These are phyloP conservation scores for Penicillium chermesinum DNA, from an alignment of 495 filamentous ascomycete genomes.

Conservation along the genomic window DNA sequence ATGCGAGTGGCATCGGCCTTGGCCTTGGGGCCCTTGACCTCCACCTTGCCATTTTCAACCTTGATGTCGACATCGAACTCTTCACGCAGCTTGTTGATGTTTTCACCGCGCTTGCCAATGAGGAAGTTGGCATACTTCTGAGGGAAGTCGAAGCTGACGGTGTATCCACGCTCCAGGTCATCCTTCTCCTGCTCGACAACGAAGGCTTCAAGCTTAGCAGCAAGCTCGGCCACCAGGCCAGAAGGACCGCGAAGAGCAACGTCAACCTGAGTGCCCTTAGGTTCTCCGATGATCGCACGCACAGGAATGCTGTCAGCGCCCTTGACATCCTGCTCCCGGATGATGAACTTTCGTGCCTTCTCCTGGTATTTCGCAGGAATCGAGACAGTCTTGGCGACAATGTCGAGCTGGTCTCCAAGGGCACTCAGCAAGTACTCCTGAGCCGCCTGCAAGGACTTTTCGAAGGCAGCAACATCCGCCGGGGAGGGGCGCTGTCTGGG, in stretches of 20 bases:
- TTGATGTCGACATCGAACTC: constrained; percentile 98
- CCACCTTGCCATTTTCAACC: constrained; percentile 66
- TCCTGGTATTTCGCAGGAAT: constrained; percentile 76
- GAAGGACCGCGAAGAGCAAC: constrained; percentile 74
- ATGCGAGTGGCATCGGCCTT: constrained; percentile 79
- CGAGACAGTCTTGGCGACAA: constrained; percentile 59
- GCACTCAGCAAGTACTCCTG: constrained; percentile 62
- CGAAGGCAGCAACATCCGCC: constrained; percentile 58
- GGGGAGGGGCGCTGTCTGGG: constrained; percentile 57
- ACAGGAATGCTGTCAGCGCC: constrained; percentile 64
- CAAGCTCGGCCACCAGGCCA: constrained; percentile 62
- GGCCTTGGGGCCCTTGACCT: constrained; percentile 65
- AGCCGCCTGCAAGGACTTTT: constrained; percentile 66
- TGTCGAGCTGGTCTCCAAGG: constrained; percentile 65
- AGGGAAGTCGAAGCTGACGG: constrained; percentile 81
- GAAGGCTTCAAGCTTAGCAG: constrained; percentile 65
- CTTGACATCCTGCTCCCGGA: constrained; percentile 65
- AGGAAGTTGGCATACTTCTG: constrained; percentile 90
- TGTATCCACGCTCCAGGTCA: constrained; percentile 83
- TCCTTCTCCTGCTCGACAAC: constrained; percentile 79
- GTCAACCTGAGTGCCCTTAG: constrained; percentile 38
- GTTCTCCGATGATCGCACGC: constrained; percentile 54
- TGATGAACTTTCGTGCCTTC: constrained; percentile 72
- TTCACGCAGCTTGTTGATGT: constrained; percentile 91
- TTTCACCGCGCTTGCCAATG: constrained; percentile 87